Evolutionary conservation across 2,329 filamentous ascomycete genomes (phyloP), one percentile per base, ranked within the genome.

Genomic region (Microcyclosporella mali): DNA sequence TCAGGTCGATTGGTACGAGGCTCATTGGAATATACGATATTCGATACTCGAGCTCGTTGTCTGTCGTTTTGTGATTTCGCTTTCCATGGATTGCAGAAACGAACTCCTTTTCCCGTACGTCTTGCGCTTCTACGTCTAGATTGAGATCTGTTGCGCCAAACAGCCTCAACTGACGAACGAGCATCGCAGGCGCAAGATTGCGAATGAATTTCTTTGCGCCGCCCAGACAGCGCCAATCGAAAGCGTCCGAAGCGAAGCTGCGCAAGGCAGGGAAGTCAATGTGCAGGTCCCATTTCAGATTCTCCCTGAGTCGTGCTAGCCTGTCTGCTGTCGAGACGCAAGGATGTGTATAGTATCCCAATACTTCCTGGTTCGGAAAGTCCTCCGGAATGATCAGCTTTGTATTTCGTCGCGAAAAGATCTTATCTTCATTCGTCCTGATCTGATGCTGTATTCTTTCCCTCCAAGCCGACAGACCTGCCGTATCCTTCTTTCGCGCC

Each of bases 321-420:
- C 76, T 71, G 7, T 76, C 64, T 4, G 70, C 53, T 0, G 73
- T 71, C 1, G 89, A 95, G 3, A 95, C 84, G 1, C 84, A 81
- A 0, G 92, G 92, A 57, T 89, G 82, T 0, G 85, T 90, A 56
- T 98, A 98, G 59, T 87, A 95, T 9, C 84, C 75, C 15, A 97
- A 68, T 6, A 95, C 79, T 32, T 88, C 84, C 35, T 78, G 67
- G 49, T 86, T 82, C 0, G 92, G 92, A 52, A 97, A 98, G 28
- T 76, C 73, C 0, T 86, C 81, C 0, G 90, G 90, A 25, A 98
- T 84, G 3, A 66, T 70, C 35, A 95, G 67, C 2, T 79, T 77
- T 50, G 79, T 84, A 59, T 92, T 87, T 57, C 80, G 87, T 11
- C 77, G 80, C 32, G 78, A 76, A 64, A 98, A 98, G 58, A 81